Evolutionary conservation across 1,284 basidiomycete species (phyloP).

Genomic region (Heimioporus retisporus): DNA sequence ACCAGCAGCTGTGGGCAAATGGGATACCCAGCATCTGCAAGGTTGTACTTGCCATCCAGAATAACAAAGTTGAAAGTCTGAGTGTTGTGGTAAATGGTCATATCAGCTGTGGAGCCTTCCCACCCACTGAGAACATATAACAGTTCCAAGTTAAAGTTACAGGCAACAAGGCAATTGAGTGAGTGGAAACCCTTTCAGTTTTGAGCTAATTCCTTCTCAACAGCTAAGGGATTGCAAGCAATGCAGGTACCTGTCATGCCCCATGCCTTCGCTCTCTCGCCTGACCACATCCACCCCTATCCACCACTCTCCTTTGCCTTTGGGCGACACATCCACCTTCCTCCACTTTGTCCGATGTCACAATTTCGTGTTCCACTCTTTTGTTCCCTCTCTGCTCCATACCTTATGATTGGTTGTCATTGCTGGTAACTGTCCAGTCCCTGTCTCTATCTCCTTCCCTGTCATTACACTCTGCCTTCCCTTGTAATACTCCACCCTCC

Average conservation of each 20-base stretch:
- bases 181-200: constrained; percentile 13
- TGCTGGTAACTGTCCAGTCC: too few relatives aligned
- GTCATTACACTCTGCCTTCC: too few relatives aligned
- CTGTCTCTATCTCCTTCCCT: too few relatives aligned
- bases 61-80: background rate
- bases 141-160: constrained; percentile 15
- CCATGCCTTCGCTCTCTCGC: too few relatives aligned
- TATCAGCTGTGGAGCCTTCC: constrained; percentile 1
- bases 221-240: background rate
- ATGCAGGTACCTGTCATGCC: constrained; percentile 19
- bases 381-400: too few relatives aligned
- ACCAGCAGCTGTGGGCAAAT: background rate
- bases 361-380: too few relatives aligned
- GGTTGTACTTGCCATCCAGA: constrained; percentile 9
- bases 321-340: too few relatives aligned
- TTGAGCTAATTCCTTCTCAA: background rate
- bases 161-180: constrained; percentile 5
- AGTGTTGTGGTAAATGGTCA: constrained; percentile 1
- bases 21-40: constrained; percentile 11
- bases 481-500: too few relatives aligned
- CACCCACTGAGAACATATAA: constrained; percentile 14
- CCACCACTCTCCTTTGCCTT: too few relatives aligned
- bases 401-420: too few relatives aligned
- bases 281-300: too few relatives aligned
- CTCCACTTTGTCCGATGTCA: too few relatives aligned